Evolutionary conservation across 306 rosid species (phyloP).

Genomic region (Cyclanthera cordifolia): DNA sequence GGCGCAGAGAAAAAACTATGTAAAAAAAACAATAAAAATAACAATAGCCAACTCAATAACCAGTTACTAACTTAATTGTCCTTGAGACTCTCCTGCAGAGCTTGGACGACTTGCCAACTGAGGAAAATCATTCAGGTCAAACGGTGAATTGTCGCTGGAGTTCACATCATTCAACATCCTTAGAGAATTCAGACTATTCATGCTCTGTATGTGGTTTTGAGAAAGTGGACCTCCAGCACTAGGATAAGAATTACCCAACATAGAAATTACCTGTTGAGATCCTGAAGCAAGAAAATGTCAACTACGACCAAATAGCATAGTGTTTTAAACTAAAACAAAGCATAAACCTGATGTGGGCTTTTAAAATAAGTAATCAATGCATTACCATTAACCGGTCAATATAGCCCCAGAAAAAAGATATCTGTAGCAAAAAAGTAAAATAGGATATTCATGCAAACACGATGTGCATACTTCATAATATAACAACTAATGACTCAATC

Average conservation of each 20-base stretch:
- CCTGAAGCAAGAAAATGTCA: slow-evolving; percentile 51
- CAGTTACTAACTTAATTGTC: slow-evolving; percentile 59
- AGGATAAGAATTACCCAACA: slow-evolving; percentile 82
- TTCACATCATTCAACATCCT: slow-evolving; percentile 89
- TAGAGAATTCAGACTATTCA: slow-evolving; percentile 65
- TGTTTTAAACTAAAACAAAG: background rate
- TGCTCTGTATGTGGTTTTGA: slow-evolving; percentile 70
- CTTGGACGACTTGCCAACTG: slow-evolving; percentile 82
- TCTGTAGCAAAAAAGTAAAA: background rate
- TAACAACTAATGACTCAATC: background rate
- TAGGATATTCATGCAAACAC: background rate
- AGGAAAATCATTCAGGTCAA: slow-evolving; percentile 91
- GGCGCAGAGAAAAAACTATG: background rate
- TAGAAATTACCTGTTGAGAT: slow-evolving; percentile 78
- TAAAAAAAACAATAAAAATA: background rate
- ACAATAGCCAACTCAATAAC: background rate
- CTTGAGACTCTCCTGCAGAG: slow-evolving; percentile 97
- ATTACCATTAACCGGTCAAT: background rate
- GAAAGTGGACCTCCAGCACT: slow-evolving; percentile 75
- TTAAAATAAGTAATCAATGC: background rate
- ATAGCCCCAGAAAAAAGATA: background rate
- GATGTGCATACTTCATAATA: background rate
- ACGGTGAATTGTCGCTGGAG: slow-evolving; percentile 71
- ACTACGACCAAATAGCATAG: slow-evolving; percentile 9
- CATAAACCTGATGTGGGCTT: background rate